Evolutionary conservation across 2,329 filamentous ascomycete species (phyloP).

Genomic region (Plenodomus lindquistii): DNA sequence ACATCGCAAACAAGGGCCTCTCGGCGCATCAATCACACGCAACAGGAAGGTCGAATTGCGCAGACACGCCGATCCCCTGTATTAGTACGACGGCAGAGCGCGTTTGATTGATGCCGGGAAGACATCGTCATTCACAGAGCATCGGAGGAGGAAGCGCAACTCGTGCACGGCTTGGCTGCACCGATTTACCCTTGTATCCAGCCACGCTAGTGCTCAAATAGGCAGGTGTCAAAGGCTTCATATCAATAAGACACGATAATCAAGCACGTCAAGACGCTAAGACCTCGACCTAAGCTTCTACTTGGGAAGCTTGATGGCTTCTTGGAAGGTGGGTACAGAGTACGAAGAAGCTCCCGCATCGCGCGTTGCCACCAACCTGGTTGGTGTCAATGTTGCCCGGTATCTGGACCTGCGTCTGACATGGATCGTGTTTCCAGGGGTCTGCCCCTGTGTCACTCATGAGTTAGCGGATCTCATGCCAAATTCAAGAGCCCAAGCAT

Average conservation of each 20-base stretch:
- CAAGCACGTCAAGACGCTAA: conserved; percentile 15
- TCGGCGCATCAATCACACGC: not conserved
- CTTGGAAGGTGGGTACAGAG: conserved; percentile 11
- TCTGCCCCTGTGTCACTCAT: too few species aligned
- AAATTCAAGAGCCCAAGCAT: too few species aligned
- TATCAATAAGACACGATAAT: conserved; percentile 6
- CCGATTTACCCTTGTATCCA: not conserved
- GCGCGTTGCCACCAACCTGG: conserved; percentile 6
- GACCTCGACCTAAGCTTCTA: conserved; percentile 2
- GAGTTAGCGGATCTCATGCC: too few species aligned
- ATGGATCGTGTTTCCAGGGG: not conserved
- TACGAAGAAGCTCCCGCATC: not conserved
- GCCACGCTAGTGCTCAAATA: conserved; percentile 3
- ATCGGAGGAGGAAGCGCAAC: not conserved
- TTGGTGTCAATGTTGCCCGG: not conserved
- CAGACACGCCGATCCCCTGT: not conserved
- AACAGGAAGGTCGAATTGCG: not conserved
- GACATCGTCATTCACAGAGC: not conserved
- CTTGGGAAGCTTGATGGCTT: conserved; percentile 10
- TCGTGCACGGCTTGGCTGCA: not conserved
- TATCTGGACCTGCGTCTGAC: conserved; percentile 4
- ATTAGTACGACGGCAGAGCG: not conserved
- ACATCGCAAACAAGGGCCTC: not conserved
- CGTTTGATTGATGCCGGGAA: not conserved
- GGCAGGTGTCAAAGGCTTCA: conserved; percentile 9